Evolutionary conservation across 495 filamentous ascomycete genomes (phyloP).

Genomic region (Penicillium soppii): DNA sequence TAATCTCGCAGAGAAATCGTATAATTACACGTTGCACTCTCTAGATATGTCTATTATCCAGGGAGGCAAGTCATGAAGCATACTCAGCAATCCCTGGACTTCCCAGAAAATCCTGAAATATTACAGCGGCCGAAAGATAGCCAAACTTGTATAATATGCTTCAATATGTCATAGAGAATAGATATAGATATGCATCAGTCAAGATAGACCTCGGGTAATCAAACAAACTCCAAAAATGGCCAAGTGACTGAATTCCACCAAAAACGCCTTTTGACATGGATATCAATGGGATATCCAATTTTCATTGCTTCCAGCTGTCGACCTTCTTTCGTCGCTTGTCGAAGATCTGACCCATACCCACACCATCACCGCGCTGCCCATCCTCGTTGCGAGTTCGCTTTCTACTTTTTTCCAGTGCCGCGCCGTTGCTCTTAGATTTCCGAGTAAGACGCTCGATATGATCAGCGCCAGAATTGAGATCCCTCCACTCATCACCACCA

Average conservation of each 20-base stretch:
- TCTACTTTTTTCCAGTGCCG: conserved; percentile 73
- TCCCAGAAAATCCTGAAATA: too few species aligned
- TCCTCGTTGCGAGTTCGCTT: conserved; percentile 66
- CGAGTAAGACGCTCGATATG: conserved; percentile 71
- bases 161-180: neutral
- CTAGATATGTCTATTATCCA: too few species aligned
- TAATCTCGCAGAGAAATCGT: too few species aligned
- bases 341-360: conserved; percentile 64
- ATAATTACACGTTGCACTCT: too few species aligned
- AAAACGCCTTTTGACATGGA: conserved; percentile 9
- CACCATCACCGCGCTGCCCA: conserved; percentile 55
- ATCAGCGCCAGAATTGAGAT: conserved; percentile 75
- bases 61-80: too few species aligned
- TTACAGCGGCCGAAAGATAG: too few species aligned
- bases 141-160: neutral
- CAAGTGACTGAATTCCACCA: conserved; percentile 1
- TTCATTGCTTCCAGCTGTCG: conserved; percentile 54
- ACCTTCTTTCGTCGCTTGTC: conserved; percentile 72
- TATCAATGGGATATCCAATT: neutral
- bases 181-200: conserved; percentile 6
- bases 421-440: conserved; percentile 48
- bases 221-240: conserved; percentile 1
- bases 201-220: conserved; percentile 6
- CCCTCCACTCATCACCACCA: conserved; percentile 83
- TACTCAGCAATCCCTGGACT: too few species aligned